Evolutionary conservation across 164 flowering plant genomes (phyloP).

Genomic region (Vitis vinifera): ASM3070453v1 NC_081807.1:923501-924000

Average conservation of each 20-base stretch:
- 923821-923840: neutral
- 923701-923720: neutral
- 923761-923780: neutral
- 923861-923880: neutral
- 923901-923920: too few species aligned
- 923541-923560: too few species aligned
- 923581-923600: neutral
- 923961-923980: too few species aligned
- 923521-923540: too few species aligned
- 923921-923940: too few species aligned
- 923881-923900: too few species aligned
- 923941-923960: too few species aligned
- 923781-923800: neutral
- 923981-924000: too few species aligned
- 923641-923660: neutral
- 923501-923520: too few species aligned
- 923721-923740: neutral
- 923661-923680: neutral
- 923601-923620: neutral
- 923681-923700: too few species aligned
- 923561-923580: neutral
- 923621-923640: neutral
- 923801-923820: neutral
- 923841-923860: neutral
- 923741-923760: neutral